Percentiles rank a stretch among this genome's conserved stretches.
phyloP scores from a whole-genome alignment of 2,329 filamentous ascomycete species.

The Alternaria postmessia region DNA sequence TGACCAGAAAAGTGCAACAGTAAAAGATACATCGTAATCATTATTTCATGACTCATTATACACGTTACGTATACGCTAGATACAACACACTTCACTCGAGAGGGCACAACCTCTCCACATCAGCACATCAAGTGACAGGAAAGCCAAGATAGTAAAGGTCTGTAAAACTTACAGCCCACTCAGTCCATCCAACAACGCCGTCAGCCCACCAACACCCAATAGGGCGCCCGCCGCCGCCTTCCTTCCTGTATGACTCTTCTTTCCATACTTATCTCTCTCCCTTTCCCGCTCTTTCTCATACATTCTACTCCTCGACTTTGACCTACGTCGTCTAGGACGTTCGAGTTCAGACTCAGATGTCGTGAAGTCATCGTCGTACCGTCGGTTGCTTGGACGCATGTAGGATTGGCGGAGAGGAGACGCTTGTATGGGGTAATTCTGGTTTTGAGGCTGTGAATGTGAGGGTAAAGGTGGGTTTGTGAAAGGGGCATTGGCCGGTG shows the following conservation, averaged over 20 bases:
- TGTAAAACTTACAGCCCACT: slow-evolving; percentile 25
- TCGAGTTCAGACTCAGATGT: slow-evolving; percentile 39
- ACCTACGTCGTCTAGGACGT: slow-evolving; percentile 24
- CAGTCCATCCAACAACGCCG: slow-evolving; percentile 48
- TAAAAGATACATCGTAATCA: neutral
- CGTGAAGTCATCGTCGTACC: slow-evolving; percentile 27
- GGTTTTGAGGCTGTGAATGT: slow-evolving; percentile 13
- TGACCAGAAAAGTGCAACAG: neutral
- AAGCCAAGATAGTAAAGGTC: neutral
- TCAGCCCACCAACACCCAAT: slow-evolving; percentile 49
- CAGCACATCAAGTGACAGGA: neutral
- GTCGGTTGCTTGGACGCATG: slow-evolving; percentile 11
- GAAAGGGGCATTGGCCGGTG: neutral
- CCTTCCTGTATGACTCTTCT: slow-evolving; percentile 34
- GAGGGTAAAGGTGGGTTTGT: neutral
- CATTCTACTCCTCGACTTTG: slow-evolving; percentile 21
- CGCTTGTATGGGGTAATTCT: slow-evolving; percentile 15
- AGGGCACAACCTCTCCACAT: neutral
- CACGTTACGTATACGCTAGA: neutral
- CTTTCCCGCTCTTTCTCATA: slow-evolving; percentile 12
- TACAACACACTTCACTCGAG: neutral
- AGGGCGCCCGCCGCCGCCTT: slow-evolving; percentile 45
- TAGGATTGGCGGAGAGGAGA: slow-evolving; percentile 30
- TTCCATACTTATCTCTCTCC: slow-evolving; percentile 15
- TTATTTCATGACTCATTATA: neutral